Conservation (phyloP, 1,139 yeast genomes). For the Saccharomyces hybrid region DNA sequence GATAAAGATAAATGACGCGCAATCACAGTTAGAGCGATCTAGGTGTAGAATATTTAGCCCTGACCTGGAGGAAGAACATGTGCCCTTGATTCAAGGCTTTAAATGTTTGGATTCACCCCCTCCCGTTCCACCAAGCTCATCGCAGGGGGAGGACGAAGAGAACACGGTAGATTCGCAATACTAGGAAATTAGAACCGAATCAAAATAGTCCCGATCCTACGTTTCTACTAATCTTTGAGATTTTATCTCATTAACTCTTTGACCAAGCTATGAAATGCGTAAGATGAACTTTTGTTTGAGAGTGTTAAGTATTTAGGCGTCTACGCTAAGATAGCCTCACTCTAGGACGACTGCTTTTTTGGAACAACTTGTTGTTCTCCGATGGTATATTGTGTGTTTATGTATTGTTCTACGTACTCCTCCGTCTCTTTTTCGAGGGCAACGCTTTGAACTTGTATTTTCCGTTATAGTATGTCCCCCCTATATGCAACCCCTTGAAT, state of each 20-base stretch:
- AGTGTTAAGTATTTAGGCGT: no score
- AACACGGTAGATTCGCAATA: not conserved
- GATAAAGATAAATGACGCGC: not conserved
- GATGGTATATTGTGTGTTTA: not conserved
- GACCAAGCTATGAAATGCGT: not conserved
- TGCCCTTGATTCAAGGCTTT: not conserved
- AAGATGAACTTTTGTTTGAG: not conserved
- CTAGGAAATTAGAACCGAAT: not conserved
- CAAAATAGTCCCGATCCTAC: not conserved
- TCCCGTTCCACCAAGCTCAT: not conserved
- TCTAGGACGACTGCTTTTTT: no score
- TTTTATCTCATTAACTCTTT: not conserved
- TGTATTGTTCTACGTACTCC: not conserved
- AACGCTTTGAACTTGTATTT: not conserved
- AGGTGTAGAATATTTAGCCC: no score
- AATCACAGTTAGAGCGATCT: not conserved
- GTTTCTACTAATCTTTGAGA: not conserved
- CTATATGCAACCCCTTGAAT: not conserved
- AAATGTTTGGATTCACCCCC: not conserved
- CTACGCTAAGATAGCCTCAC: no score
- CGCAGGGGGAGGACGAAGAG: not conserved
- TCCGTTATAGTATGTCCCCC: not conserved
- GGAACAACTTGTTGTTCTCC: not conserved
- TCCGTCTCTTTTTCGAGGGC: not conserved
- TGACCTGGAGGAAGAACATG: not conserved